Evolutionary conservation across 352 stramenopile species (phyloP).

Genomic region (Ochromonadaceae sp.): DNA sequence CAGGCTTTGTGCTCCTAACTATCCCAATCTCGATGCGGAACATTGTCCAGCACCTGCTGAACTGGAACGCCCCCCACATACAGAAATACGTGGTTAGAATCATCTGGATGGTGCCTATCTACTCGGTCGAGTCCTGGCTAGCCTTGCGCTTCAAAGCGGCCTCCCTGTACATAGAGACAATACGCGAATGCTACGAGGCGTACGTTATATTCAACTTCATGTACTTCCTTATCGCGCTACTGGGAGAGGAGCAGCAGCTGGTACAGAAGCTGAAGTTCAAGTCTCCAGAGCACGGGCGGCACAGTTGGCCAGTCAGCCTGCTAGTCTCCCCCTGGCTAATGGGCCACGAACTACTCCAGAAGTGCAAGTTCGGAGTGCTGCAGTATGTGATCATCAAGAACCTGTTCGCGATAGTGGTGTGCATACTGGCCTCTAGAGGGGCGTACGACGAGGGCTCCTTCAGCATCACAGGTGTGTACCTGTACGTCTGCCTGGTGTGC

Average conservation of each 20-base stretch:
- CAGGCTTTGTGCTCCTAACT: constrained; percentile 45
- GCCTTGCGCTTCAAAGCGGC: constrained; percentile 81
- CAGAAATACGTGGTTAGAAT: constrained; percentile 84
- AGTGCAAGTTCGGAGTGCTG: constrained; percentile 53
- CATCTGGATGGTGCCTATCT: constrained; percentile 96
- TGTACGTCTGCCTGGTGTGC: constrained; percentile 42
- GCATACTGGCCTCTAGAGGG: constrained; percentile 33
- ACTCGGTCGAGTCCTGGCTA: constrained; percentile 87
- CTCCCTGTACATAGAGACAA: constrained; percentile 57
- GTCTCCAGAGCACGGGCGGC: constrained; percentile 4
- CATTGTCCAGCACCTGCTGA: constrained; percentile 46
- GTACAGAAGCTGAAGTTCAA: constrained; percentile 55
- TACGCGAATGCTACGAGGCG: constrained; percentile 58
- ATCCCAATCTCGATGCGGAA: constrained; percentile 38
- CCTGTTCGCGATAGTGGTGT: constrained; percentile 40
- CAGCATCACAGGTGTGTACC: constrained; percentile 34
- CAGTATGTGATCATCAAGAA: constrained; percentile 59
- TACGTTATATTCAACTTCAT: constrained; percentile 67
- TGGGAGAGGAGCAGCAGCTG: constrained; percentile 49
- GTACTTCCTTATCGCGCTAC: constrained; percentile 54
- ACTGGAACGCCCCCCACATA: constrained; percentile 41
- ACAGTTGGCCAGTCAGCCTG: not conserved
- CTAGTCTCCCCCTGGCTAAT: not conserved
- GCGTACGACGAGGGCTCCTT: constrained; percentile 43
- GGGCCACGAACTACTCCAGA: constrained; percentile 35